Evolutionary conservation across 495 filamentous ascomycete species (phyloP), one percentile per base, ranked within the genome.

Genomic region (Symbiotaphrina buchneri): DNA sequence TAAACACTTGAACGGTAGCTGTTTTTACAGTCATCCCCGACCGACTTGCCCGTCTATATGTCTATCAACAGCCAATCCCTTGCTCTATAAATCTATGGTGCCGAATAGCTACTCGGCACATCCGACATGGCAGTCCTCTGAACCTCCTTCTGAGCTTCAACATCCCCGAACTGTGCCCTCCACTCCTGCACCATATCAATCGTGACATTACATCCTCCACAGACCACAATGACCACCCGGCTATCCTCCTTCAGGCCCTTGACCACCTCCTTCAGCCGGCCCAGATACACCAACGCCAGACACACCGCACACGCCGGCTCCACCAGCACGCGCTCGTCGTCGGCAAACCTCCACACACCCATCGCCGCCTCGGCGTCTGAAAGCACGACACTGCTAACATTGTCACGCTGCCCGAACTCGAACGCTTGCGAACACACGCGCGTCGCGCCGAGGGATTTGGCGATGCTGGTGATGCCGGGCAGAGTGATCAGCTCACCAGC

Each of bases 181-280:
- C 74, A 95, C 30, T 49, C 50, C 27, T 51, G 53, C 41, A 91
- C 47, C 44, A 70, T 65, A 13, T 74, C 67, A 17, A 74, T 49
- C 3, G 67, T 73, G 27, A 83, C 64, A 48, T 76, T 76, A 27
- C 62, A 71, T 6, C 85, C 85, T 0, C 85, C 85, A 46, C 85
- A 95, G 15, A 93, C 66, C 16, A 92, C 57, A 32, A 95, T 57
- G 4, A 94, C 81, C 18, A 95, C 64, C 37, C 77, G 77, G 39
- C 63, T 73, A 28, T 61, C 51, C 20, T 49, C 45, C 42, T 47
- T 57, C 38, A 80, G 33, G 8, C 52, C 57, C 19, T 65, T 55
- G 0, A 76, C 65, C 15, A 90, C 36, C 17, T 61, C 52, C 47
- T 60, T 63, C 42, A 73, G 52, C 45, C 80, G 48, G 14, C 65